These are phyloP conservation scores for Breviolum minutum DNA, from an alignment of 73 alveolate genomes.

Conservation along the genomic window DNA sequence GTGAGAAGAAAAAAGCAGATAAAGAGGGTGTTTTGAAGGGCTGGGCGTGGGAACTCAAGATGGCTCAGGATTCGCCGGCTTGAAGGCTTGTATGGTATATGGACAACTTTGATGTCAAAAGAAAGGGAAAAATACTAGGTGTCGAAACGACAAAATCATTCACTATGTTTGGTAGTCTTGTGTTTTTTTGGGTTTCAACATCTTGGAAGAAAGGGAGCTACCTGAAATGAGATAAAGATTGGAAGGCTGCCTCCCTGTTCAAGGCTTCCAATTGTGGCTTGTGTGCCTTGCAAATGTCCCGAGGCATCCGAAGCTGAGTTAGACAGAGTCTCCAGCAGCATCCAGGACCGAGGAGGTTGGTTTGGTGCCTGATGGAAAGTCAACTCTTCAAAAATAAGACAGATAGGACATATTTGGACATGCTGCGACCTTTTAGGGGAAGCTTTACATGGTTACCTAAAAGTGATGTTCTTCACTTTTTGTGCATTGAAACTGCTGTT, in stretches of 20 bases:
- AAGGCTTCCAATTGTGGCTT: not conserved
- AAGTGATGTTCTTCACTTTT: not conserved
- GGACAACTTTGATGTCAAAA: not conserved
- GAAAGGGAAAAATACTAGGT: too few species aligned
- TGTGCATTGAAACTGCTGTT: not conserved
- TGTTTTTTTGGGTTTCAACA: not conserved
- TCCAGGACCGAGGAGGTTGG: not conserved
- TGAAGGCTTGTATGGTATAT: not conserved
- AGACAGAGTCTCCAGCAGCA: conserved; percentile 54
- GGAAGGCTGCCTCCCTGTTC: not conserved
- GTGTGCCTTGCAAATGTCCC: not conserved
- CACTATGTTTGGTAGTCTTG: not conserved
- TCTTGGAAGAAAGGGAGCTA: not conserved
- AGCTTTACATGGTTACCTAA: too few species aligned
- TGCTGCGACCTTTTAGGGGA: too few species aligned
- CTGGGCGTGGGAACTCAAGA: conserved; percentile 16
- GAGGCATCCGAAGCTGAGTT: conserved; percentile 73
- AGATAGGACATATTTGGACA: too few species aligned
- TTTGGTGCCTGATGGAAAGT: too few species aligned
- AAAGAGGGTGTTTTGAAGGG: conserved; percentile 9
- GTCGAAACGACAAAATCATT: not conserved
- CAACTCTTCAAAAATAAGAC: too few species aligned
- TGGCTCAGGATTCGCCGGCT: not conserved
- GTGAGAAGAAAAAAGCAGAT: conserved; percentile 12
- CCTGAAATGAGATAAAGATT: too few species aligned